Percentiles rank a stretch among this genome's conserved stretches.
phyloP scores from a whole-genome alignment of 2,329 filamentous ascomycete species.

The Xylaria polymorpha region DNA sequence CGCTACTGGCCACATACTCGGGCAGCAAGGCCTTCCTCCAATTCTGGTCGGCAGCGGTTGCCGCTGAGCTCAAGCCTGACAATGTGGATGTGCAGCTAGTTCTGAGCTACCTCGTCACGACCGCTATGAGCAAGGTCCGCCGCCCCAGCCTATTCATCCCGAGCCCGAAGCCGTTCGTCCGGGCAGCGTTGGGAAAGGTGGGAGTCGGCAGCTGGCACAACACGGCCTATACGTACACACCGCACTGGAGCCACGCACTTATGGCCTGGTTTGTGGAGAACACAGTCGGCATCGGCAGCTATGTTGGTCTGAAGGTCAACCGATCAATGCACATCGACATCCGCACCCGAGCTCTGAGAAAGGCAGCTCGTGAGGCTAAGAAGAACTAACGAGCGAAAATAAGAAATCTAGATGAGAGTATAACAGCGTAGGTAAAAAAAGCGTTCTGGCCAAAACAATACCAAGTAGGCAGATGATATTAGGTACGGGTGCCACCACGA shows the following conservation, averaged over 20 bases:
- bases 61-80: slow-evolving; percentile 81
- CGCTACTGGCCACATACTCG: slow-evolving; percentile 93
- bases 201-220: slow-evolving; percentile 83
- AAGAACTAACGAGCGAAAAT: slow-evolving; percentile 56
- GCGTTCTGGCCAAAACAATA: not conserved
- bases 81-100: slow-evolving; percentile 92
- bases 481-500: not conserved
- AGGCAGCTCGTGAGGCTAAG: slow-evolving; percentile 84
- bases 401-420: not conserved
- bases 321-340: slow-evolving; percentile 84
- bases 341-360: slow-evolving; percentile 82
- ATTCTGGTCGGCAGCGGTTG: slow-evolving; percentile 91
- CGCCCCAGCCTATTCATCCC: slow-evolving; percentile 82
- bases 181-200: slow-evolving; percentile 80
- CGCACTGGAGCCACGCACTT: slow-evolving; percentile 90
- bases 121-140: slow-evolving; percentile 96
- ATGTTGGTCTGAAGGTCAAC: slow-evolving; percentile 62
- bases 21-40: slow-evolving; percentile 98
- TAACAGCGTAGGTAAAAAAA: not conserved
- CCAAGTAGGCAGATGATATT: not conserved
- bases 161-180: slow-evolving; percentile 84
- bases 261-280: slow-evolving; percentile 85
- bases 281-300: slow-evolving; percentile 63
- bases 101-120: slow-evolving; percentile 91
- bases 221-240: slow-evolving; percentile 86